Evolutionary conservation across 2,329 filamentous ascomycete genomes (phyloP), one percentile per base, ranked within the genome.

Genomic region (Xylariales sp.): DNA sequence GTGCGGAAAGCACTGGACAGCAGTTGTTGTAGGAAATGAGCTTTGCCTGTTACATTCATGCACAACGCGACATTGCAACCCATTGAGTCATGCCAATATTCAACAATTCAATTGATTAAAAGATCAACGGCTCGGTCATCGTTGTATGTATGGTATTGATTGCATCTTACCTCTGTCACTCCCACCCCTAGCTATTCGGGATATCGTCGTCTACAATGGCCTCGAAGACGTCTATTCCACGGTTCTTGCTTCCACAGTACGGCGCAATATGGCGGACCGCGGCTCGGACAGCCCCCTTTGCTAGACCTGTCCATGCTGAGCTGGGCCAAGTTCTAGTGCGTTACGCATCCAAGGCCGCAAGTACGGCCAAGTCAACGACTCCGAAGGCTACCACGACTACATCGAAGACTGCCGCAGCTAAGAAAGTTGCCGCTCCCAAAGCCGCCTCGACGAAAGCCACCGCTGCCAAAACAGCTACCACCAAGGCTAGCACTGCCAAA

Each of bases 211-310:
- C 20, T 24, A 47, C 44, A 47, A 68, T 77, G 70, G 60, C 71
- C 38, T 53, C 61, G 32, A 69, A 70, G 27, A 63, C 69, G n/a
- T 63, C 69, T 18, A 84, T 86, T 47, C 82, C 82, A 21, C 74
- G 74, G 34, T 86, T 86, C 57, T 73, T 86, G n/a, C 73, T 86
- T 29, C 82, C 82, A 4, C 73, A 79, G 46, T 71, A 76, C 51
- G 66, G 75, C 41, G 64, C 69, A 21, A 66, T 80, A 53, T 82
- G 78, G 78, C 70, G 69, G 14, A 50, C 49, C 31, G 52, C 65
- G 18, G 55, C 61, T 42, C 52, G 65, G 38, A 43, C 54, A 42
- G 45, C 47, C 29, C 53, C 57, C 37, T 47, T 60, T 19, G 40
- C 53, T 5, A 51, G 56, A 38, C 46, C 56, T 18, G 40, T 54